A percentile compares a stretch with the other conserved stretches of the same genome.
Conservation (phyloP, 768 basidiomycete genomes). For the Russula griseocarnosa region DNA sequence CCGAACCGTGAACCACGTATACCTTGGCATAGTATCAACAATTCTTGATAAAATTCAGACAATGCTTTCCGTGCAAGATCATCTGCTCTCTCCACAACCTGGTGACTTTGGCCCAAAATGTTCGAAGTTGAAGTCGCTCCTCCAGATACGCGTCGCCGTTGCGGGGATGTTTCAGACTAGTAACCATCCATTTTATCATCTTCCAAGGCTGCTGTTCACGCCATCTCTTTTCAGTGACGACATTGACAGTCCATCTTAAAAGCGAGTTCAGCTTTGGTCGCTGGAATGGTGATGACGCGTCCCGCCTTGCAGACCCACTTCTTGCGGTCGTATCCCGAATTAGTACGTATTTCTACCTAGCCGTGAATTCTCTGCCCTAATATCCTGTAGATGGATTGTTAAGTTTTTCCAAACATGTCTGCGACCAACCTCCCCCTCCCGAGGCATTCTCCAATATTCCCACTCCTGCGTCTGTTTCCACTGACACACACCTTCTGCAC, state of each 20-base stretch:
- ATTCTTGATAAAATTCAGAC: slow-evolving; percentile 34
- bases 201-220: neutral
- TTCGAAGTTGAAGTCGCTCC: slow-evolving; percentile 31
- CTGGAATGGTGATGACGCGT: slow-evolving; percentile 45
- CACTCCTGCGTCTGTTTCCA: slow-evolving; percentile 24
- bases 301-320: slow-evolving; percentile 37
- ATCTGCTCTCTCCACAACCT: slow-evolving; percentile 29
- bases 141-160: slow-evolving; percentile 27
- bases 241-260: slow-evolving; percentile 37
- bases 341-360: slow-evolving; percentile 31
- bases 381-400: slow-evolving; percentile 36
- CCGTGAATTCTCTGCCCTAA: neutral
- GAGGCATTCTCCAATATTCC: slow-evolving; percentile 22
- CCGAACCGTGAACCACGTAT: slow-evolving; percentile 48
- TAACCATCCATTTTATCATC: slow-evolving; percentile 22
- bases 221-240: slow-evolving; percentile 32
- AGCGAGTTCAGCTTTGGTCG: slow-evolving; percentile 44
- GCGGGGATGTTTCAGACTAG: slow-evolving; percentile 33
- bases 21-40: slow-evolving; percentile 34
- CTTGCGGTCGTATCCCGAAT: slow-evolving; percentile 37
- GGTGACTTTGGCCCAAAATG: slow-evolving; percentile 30
- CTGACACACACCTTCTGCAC: slow-evolving; percentile 39
- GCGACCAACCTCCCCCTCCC: slow-evolving; percentile 24
- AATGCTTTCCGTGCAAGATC: slow-evolving; percentile 37
- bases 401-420: slow-evolving; percentile 35